Evolutionary conservation across 2,329 filamentous ascomycete genomes (phyloP).

Genomic region (Pseudogymnoascus sp.): DNA sequence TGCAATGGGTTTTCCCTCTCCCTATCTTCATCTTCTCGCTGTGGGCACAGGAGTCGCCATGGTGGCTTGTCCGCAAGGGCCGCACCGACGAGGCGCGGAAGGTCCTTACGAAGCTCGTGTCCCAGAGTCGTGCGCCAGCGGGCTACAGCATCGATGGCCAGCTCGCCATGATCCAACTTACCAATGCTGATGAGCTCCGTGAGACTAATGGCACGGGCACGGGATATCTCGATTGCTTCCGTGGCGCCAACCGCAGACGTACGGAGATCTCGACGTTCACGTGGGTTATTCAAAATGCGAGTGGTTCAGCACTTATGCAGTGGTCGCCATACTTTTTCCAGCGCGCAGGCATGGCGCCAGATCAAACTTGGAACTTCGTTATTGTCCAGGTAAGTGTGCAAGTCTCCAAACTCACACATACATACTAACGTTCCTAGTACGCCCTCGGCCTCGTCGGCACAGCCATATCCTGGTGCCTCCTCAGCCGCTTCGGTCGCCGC

Average conservation of each 20-base stretch:
- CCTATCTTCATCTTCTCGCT: slow-evolving; percentile 34
- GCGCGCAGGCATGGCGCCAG: slow-evolving; percentile 40
- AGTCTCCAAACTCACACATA: too few species aligned
- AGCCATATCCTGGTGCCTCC: slow-evolving; percentile 38
- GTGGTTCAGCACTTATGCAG: slow-evolving; percentile 51
- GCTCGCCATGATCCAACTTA: slow-evolving; percentile 45
- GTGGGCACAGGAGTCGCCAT: slow-evolving; percentile 37
- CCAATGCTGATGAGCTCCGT: slow-evolving; percentile 44
- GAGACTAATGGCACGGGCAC: slow-evolving; percentile 32
- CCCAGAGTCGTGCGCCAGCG: slow-evolving; percentile 34
- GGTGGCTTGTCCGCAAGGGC: slow-evolving; percentile 38
- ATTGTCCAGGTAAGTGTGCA: slow-evolving; percentile 35
- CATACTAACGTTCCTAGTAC: background rate
- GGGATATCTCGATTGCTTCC: slow-evolving; percentile 39
- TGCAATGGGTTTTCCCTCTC: slow-evolving; percentile 40
- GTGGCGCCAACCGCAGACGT: slow-evolving; percentile 35
- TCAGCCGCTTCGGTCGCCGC: slow-evolving; percentile 38
- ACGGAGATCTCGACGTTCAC: slow-evolving; percentile 46
- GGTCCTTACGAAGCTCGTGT: slow-evolving; percentile 25
- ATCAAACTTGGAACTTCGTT: slow-evolving; percentile 42
- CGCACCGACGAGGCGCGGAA: slow-evolving; percentile 34
- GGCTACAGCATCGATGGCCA: slow-evolving; percentile 43
- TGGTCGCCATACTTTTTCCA: slow-evolving; percentile 52
- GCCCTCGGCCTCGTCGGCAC: slow-evolving; percentile 40
- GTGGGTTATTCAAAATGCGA: slow-evolving; percentile 52